These are phyloP conservation scores for Aspergillaceae sp. DNA, from an alignment of 2,329 filamentous ascomycete species.

Conservation along the genomic window DNA sequence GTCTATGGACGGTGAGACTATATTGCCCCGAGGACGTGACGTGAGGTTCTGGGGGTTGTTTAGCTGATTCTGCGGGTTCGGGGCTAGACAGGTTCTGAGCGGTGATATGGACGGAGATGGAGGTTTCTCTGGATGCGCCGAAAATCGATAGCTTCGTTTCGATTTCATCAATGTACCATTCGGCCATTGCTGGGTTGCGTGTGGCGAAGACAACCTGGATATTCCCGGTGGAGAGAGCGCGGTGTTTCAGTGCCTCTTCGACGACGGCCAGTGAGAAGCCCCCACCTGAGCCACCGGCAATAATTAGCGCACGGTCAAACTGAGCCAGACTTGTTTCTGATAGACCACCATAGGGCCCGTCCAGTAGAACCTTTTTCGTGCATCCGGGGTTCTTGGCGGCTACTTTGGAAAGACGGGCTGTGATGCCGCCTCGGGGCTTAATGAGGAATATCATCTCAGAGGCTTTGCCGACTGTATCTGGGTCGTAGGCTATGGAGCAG, in stretches of 20 bases:
- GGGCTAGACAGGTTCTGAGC: not conserved
- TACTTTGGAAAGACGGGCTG: slow-evolving; percentile 36
- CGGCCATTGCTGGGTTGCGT: slow-evolving; percentile 1
- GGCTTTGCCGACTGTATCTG: slow-evolving; percentile 5
- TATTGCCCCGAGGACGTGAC: not conserved
- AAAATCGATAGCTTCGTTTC: slow-evolving; percentile 1
- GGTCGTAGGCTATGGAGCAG: slow-evolving; percentile 38
- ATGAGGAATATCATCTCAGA: slow-evolving; percentile 48
- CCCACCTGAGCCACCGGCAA: slow-evolving; percentile 50
- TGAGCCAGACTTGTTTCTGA: slow-evolving; percentile 28
- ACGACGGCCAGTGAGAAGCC: slow-evolving; percentile 46
- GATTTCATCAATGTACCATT: slow-evolving; percentile 8
- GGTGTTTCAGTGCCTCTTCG: slow-evolving; percentile 26
- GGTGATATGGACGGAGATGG: slow-evolving; percentile 13
- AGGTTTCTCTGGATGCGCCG: slow-evolving; percentile 3
- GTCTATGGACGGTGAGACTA: not conserved
- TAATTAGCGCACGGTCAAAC: slow-evolving; percentile 40
- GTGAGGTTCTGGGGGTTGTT: not conserved
- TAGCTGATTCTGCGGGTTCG: not conserved
- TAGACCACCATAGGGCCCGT: slow-evolving; percentile 51
- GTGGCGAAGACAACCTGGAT: slow-evolving; percentile 11
- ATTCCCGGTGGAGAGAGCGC: not conserved
- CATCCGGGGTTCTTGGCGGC: slow-evolving; percentile 30
- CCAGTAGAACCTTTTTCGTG: slow-evolving; percentile 42
- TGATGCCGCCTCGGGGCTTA: slow-evolving; percentile 43